Base-by-base conservation (phyloP, 2,329 filamentous ascomycete species). In the Pleurostoma richardsiae region DNA sequence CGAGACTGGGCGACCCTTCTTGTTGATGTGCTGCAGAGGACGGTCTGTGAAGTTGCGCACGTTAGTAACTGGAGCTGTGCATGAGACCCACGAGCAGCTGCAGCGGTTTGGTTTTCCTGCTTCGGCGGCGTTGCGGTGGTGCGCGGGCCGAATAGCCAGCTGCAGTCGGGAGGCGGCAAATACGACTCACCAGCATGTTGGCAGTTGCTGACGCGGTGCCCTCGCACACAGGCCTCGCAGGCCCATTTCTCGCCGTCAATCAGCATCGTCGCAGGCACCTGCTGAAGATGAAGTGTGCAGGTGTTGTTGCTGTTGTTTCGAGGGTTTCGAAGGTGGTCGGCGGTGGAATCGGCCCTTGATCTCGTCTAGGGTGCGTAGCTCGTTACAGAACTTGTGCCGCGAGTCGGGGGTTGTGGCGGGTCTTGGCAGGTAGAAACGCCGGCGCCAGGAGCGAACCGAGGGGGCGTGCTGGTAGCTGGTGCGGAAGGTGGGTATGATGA, bases 171-270 rank as follows among this genome's bases (percentile, higher is more conserved):
- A 36, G 33, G 33, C 33, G 33, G 55, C 42, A 39, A 59, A 59
- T 58, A 61, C 58, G 53, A 79, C 88, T 76, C 82, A 96, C 91
- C 90, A 68, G 83, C 81, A 71, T 99, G 94, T 69, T 92, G 90
- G 77, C 94, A 99, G 67, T 94, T 96, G 85, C 91, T 97, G 66
- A 99, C 94, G 66, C 94, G 89, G 76, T 99, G 94, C 65, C 94
- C 94, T 71, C 94, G 88, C 67, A 99, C 90, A 74, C 94, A 99
- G 73, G 91, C 91, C 74, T 95, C 89, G 78, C 92, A 97, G 71
- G 92, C 92, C 76, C 83, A 97, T 77, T 97, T 97, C 76, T 96
- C 90, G 70, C 92, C 92, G 78, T 96, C 85, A 68, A 91, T 88
- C 67, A 91, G 78, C 88, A 91, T 91, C 52, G 60, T 69, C 19